phyloP scores from a whole-genome alignment of 208 protist species.

The Angomonas deanei region DNA sequence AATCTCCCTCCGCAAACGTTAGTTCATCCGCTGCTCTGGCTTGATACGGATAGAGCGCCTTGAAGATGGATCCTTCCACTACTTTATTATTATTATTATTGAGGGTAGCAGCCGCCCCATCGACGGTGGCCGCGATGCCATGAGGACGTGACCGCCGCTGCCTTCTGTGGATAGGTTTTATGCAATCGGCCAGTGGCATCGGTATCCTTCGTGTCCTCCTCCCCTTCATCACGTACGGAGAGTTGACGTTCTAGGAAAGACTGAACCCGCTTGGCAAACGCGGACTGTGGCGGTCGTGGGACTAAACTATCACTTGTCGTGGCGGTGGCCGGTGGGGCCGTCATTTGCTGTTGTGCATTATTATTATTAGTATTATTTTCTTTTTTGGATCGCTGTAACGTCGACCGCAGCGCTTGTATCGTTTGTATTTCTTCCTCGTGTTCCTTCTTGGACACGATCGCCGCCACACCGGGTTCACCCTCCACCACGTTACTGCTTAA shows the following conservation, averaged over 20 bases:
- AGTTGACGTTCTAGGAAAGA: conserved; percentile 33
- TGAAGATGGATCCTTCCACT: conserved; percentile 67
- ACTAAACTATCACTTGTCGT: background rate
- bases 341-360: background rate
- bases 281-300: conserved; percentile 17
- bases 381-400: conserved; percentile 8
- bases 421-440: conserved; percentile 10
- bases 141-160: background rate
- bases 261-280: conserved; percentile 51
- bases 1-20: conserved; percentile 64
- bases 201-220: background rate
- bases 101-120: background rate
- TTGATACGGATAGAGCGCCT: conserved; percentile 72
- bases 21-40: conserved; percentile 82
- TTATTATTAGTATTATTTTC: too few species aligned
- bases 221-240: background rate
- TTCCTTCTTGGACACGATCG: background rate
- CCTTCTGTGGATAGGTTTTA: too few species aligned
- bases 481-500: conserved; percentile 2
- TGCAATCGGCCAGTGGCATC: background rate
- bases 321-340: background rate
- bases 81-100: background rate
- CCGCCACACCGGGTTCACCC: background rate
- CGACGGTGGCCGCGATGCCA: background rate
- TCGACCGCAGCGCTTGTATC: conserved; percentile 10